Conservation (phyloP, 305 asterid genomes). For the Rubia tinctorum region DNA sequence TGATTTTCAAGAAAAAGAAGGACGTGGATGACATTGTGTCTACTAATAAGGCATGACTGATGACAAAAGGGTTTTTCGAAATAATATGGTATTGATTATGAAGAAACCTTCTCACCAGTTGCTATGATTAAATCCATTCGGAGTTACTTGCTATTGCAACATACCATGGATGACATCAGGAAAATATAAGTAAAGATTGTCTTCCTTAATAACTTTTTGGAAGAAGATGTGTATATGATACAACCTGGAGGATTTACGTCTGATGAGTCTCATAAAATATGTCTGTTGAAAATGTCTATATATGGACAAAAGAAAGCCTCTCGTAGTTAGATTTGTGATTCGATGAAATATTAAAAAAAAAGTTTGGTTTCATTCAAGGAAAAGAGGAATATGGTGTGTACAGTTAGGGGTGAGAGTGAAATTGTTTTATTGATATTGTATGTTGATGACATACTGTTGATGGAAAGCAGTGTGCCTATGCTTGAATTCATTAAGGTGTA, state of each 20-base stretch:
- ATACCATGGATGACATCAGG: background rate
- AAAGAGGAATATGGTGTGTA: background rate
- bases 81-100: background rate
- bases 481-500: background rate
- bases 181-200: background rate
- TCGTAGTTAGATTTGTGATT: background rate
- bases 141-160: background rate
- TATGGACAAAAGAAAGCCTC: background rate
- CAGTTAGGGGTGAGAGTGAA: background rate
- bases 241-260: background rate
- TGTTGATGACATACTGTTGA: background rate
- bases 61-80: background rate
- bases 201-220: background rate
- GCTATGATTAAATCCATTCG: background rate
- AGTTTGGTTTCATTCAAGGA: background rate
- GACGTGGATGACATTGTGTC: background rate
- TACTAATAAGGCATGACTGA: background rate
- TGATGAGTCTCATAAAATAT: background rate
- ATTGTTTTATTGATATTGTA: no score
- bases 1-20: background rate
- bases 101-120: conserved; percentile 6
- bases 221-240: background rate
- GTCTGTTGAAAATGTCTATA: background rate
- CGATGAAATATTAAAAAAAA: background rate
- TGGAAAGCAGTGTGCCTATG: background rate